Evolutionary conservation across 1,284 basidiomycete species (phyloP).

Genomic region (Fomitopsis palustris): DNA sequence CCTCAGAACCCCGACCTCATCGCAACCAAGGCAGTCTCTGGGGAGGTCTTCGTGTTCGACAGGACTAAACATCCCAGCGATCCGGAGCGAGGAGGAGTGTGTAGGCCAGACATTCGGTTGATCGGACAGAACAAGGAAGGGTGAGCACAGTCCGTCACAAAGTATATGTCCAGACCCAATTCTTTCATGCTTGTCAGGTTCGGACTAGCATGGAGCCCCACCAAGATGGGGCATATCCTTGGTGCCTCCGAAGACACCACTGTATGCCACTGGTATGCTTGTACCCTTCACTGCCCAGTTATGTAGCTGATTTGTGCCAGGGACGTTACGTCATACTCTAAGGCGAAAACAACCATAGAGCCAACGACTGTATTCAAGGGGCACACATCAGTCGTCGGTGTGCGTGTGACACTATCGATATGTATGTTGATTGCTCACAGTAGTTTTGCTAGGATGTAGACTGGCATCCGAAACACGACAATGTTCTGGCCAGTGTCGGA

Average conservation of each 20-base stretch:
- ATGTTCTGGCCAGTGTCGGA: conserved; percentile 93
- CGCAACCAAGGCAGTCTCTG: conserved; percentile 89
- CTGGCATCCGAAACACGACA: conserved; percentile 87
- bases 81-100: conserved; percentile 80
- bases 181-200: conserved; percentile 49
- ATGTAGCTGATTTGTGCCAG: conserved; percentile 36
- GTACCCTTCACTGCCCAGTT: neutral
- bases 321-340: conserved; percentile 91
- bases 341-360: conserved; percentile 74
- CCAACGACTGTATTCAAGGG: conserved; percentile 84
- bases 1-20: conserved; percentile 98
- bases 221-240: conserved; percentile 80
- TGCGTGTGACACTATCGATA: conserved; percentile 36
- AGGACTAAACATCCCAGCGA: conserved; percentile 95
- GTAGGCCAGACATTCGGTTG: conserved; percentile 89
- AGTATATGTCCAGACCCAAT: no score
- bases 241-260: conserved; percentile 96
- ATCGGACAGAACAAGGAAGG: conserved; percentile 93
- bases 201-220: conserved; percentile 90
- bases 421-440: no score
- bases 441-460: conserved; percentile 92
- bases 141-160: conserved; percentile 40
- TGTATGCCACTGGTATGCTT: conserved; percentile 84
- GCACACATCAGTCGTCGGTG: conserved; percentile 87
- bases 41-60: conserved; percentile 94